Evolutionary conservation across 139 green algal species (phyloP).

Genomic region (Pseudopediastrum boryanum): DNA sequence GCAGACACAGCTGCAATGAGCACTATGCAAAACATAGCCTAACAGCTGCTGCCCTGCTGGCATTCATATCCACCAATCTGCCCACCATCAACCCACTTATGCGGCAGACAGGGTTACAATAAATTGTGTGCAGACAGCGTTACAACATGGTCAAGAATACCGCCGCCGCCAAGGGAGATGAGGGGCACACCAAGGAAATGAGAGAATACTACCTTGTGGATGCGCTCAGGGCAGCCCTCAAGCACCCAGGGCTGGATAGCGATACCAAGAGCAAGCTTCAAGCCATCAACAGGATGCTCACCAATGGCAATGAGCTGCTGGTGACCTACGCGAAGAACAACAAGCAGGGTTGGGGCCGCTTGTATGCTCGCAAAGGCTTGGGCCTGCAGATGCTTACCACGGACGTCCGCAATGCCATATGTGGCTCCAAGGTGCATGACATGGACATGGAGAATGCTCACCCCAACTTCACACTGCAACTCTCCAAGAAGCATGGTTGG

Average conservation of each 20-base stretch:
- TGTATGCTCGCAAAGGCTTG: not conserved
- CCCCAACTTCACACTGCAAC: not conserved
- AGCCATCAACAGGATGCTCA: not conserved
- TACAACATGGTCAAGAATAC: not conserved
- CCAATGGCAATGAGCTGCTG: constrained; percentile 5
- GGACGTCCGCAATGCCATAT: not conserved
- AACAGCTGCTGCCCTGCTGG: no score
- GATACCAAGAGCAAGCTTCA: constrained; percentile 1
- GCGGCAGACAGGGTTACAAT: not conserved
- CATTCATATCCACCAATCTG: no score
- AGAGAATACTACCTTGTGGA: not conserved
- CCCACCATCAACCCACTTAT: not conserved
- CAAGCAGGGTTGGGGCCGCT: not conserved
- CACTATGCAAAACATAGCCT: no score
- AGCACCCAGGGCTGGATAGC: not conserved
- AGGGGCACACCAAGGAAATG: constrained; percentile 1
- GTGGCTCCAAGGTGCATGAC: not conserved
- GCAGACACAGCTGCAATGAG: no score
- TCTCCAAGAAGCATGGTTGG: constrained; percentile 10
- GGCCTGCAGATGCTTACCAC: constrained; percentile 3
- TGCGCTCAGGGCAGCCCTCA: not conserved
- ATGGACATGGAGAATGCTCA: constrained; percentile 7
- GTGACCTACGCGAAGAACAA: constrained; percentile 10
- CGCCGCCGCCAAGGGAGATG: constrained; percentile 4
- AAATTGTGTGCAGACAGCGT: not conserved